Percentiles rank a stretch among this genome's conserved stretches.
These are phyloP conservation scores for Suhomyces ambrosiae DNA, from an alignment of 1,139 yeast species.

Conservation along the genomic window DNA sequence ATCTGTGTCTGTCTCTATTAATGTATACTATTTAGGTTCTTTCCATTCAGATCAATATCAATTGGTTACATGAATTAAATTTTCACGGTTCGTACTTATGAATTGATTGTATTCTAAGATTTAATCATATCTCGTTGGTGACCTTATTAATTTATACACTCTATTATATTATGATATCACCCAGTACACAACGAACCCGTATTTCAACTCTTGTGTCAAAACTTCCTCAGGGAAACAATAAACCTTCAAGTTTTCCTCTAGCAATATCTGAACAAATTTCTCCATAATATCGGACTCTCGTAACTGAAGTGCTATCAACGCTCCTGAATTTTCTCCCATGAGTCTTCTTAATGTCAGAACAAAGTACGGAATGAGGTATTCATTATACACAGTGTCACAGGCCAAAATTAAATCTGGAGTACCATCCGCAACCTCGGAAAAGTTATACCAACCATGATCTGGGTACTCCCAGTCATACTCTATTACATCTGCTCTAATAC, in stretches of 20 bases:
- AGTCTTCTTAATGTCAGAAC: slow-evolving; percentile 43
- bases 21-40: no score
- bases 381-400: slow-evolving; percentile 73
- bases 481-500: slow-evolving; percentile 37
- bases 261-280: slow-evolving; percentile 39
- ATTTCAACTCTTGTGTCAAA: slow-evolving; percentile 31
- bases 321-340: slow-evolving; percentile 35
- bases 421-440: slow-evolving; percentile 12
- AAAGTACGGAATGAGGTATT: slow-evolving; percentile 56
- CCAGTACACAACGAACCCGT: slow-evolving; percentile 51
- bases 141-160: no score
- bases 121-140: no score
- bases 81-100: no score
- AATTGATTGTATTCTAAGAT: no score
- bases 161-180: no score
- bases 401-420: slow-evolving; percentile 56
- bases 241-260: slow-evolving; percentile 21
- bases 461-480: slow-evolving; percentile 70
- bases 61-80: no score
- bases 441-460: slow-evolving; percentile 33
- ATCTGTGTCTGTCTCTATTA: no score
- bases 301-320: slow-evolving; percentile 56
- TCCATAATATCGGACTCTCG: slow-evolving; percentile 57
- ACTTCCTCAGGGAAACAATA: slow-evolving; percentile 30
- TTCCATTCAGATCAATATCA: no score